phyloP scores from a whole-genome alignment of 2,329 filamentous ascomycete genomes.

The Aspergillus tamarii region DNA sequence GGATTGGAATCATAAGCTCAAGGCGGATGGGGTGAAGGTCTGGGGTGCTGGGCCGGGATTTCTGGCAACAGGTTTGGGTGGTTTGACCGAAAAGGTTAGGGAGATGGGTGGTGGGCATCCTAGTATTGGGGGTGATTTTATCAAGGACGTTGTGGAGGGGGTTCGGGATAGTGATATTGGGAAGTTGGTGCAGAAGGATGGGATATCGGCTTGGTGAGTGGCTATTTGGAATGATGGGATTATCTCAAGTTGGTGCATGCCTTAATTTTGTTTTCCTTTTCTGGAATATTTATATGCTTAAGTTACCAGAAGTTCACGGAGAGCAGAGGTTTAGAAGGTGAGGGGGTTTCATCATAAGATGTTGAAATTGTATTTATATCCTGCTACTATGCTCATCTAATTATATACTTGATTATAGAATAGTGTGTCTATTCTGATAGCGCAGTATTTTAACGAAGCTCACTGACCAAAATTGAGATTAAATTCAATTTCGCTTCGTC shows the following conservation, averaged over 20 bases:
- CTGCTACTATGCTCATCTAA: not conserved
- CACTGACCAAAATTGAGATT: not conserved
- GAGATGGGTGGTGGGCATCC: not conserved
- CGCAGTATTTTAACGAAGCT: not conserved
- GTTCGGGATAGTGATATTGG: not conserved
- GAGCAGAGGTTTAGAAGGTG: not conserved
- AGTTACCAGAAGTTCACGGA: not conserved
- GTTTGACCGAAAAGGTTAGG: not conserved
- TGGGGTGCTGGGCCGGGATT: not conserved
- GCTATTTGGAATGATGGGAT: not conserved
- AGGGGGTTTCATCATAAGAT: not conserved
- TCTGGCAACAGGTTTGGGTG: not conserved
- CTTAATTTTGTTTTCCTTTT: not conserved
- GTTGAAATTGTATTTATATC: not conserved
- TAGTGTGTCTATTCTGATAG: no score
- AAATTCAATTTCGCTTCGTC: not conserved
- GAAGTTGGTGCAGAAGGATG: not conserved
- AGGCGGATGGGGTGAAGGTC: not conserved
- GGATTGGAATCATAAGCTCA: not conserved
- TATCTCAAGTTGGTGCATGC: not conserved
- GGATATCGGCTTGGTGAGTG: not conserved
- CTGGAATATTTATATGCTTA: not conserved
- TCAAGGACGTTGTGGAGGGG: not conserved
- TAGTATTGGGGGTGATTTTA: not conserved
- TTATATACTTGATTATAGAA: no score